phyloP scores from a whole-genome alignment of 1,284 basidiomycete species.

The Trichosporon faecale region DNA sequence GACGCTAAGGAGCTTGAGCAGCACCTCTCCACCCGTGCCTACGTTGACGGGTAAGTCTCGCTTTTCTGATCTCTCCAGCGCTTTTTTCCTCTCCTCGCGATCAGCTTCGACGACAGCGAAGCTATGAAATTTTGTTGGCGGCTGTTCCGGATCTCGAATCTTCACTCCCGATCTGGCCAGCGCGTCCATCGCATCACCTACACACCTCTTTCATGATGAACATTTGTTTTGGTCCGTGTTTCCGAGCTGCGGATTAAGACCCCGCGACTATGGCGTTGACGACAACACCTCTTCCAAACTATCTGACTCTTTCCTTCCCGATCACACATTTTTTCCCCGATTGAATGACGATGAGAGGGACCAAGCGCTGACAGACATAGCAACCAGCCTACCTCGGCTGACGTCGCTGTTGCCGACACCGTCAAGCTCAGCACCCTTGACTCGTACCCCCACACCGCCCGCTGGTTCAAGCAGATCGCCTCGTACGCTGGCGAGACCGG shows the following conservation, averaged over 20 bases:
- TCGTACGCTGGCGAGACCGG: conserved; percentile 77
- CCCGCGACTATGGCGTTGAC: conserved; percentile 66
- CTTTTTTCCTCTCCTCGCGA: not conserved
- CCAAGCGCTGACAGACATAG: conserved; percentile 55
- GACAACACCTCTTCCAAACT: conserved; percentile 64
- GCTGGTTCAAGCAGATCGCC: conserved; percentile 94
- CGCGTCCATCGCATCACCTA: not conserved
- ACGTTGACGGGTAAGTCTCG: conserved; percentile 45
- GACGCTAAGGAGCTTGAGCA: conserved; percentile 74
- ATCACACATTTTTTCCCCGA: conserved; percentile 16
- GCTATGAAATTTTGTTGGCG: not conserved
- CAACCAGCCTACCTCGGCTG: conserved; percentile 92
- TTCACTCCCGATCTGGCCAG: not conserved
- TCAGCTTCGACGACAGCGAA: not conserved
- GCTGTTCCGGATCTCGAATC: not conserved
- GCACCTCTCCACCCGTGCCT: conserved; percentile 63
- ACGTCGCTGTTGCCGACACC: conserved; percentile 88
- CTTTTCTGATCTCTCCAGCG: not conserved
- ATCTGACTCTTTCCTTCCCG: conserved; percentile 64
- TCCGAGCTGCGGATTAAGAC: conserved; percentile 95
- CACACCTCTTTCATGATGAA: conserved; percentile 61
- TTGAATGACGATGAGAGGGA: conserved; percentile 14
- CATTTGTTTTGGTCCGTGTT: conserved; percentile 94
- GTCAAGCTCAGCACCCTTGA: conserved; percentile 19
- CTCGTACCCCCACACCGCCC: conserved; percentile 64